Percentiles rank a stretch among this genome's conserved stretches.
phyloP scores from a whole-genome alignment of 108 stramenopile species.

The Ochromonas danica region DNA sequence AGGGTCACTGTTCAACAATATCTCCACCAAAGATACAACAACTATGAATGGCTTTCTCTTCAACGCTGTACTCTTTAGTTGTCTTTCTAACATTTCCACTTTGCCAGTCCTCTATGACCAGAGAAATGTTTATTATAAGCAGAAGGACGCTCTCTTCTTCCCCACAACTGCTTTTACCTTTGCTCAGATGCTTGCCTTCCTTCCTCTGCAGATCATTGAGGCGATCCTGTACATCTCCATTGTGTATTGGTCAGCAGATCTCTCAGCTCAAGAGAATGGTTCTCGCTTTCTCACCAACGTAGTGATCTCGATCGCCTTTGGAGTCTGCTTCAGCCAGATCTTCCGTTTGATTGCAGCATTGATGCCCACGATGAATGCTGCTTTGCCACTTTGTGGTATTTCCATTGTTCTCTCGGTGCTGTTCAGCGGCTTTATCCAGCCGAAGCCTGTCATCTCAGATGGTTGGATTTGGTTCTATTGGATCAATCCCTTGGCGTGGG shows the following conservation, averaged over 20 bases:
- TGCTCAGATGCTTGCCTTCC: slow-evolving; percentile 34
- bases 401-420: slow-evolving; percentile 51
- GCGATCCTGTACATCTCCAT: slow-evolving; percentile 41
- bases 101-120: slow-evolving; percentile 63
- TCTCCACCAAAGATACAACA: background rate
- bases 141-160: slow-evolving; percentile 74
- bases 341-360: slow-evolving; percentile 45
- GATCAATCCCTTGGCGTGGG: slow-evolving; percentile 48
- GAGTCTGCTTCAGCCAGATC: slow-evolving; percentile 44
- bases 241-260: slow-evolving; percentile 50
- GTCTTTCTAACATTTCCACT: slow-evolving; percentile 63
- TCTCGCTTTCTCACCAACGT: slow-evolving; percentile 41
- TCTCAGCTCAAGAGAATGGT: slow-evolving; percentile 36
- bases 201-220: slow-evolving; percentile 32
- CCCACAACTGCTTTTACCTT: slow-evolving; percentile 64
- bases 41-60: slow-evolving; percentile 26
- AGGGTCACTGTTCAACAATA: slow-evolving; percentile 31
- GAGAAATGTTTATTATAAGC: slow-evolving; percentile 76
- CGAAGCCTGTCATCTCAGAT: slow-evolving; percentile 32
- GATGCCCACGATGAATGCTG: slow-evolving; percentile 45
- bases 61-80: slow-evolving; percentile 58
- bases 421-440: slow-evolving; percentile 55
- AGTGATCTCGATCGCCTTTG: slow-evolving; percentile 32
- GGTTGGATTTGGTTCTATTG: slow-evolving; percentile 48
- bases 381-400: slow-evolving; percentile 44